These are phyloP conservation scores for Bryum argenteum DNA, from an alignment of 225 moss, liverwort and hornwort genomes.

Conservation along the genomic window DNA sequence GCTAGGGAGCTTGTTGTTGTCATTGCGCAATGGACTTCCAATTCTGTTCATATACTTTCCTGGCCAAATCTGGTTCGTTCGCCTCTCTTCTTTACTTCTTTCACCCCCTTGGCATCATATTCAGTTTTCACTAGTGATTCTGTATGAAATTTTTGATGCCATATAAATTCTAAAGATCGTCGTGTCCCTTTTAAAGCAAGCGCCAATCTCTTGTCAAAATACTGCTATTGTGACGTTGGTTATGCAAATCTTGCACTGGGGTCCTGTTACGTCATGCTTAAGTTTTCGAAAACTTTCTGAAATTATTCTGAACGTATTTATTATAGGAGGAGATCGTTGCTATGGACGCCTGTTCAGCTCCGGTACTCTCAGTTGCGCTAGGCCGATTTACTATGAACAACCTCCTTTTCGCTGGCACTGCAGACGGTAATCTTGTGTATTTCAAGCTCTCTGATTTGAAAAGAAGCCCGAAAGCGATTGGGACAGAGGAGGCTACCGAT, in stretches of 20 bases:
- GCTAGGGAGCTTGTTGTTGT: conserved; percentile 61
- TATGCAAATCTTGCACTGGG: neutral
- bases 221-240: conserved; percentile 3
- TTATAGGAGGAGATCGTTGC: conserved; percentile 67
- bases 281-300: conserved; percentile 7
- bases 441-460: conserved; percentile 44
- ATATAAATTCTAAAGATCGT: neutral
- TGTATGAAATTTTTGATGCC: neutral
- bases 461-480: conserved; percentile 20
- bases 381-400: conserved; percentile 51
- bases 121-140: neutral
- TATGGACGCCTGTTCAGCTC: conserved; percentile 55
- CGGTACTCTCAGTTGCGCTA: conserved; percentile 61
- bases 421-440: conserved; percentile 64
- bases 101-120: conserved; percentile 15
- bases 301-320: conserved; percentile 13
- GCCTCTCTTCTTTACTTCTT: conserved; percentile 7
- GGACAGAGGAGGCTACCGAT: conserved; percentile 7
- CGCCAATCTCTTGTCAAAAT: conserved; percentile 10
- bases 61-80: conserved; percentile 85
- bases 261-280: neutral
- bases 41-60: conserved; percentile 76
- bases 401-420: conserved; percentile 65
- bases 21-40: conserved; percentile 80
- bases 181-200: conserved; percentile 1